Conservation (phyloP, 2,329 filamentous ascomycete genomes). For the Fusarium torreyae region DNA sequence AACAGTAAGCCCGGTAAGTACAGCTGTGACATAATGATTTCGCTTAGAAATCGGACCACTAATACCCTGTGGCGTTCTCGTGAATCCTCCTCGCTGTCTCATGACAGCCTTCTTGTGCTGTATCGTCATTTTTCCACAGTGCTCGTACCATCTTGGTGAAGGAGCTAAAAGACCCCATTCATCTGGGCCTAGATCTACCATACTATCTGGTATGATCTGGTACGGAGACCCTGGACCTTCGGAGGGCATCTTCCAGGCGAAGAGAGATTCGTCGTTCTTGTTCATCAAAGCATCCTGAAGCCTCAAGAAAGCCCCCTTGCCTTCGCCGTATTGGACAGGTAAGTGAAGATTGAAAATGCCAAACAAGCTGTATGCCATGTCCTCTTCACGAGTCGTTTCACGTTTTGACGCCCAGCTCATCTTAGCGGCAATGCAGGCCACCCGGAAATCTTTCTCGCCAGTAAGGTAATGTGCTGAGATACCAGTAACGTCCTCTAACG, state of each 20-base stretch:
- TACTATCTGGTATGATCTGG: conserved; percentile 1
- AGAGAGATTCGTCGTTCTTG: conserved; percentile 9
- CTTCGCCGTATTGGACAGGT: conserved; percentile 6
- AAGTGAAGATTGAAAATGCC: conserved; percentile 8
- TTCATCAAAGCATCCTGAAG: conserved; percentile 8
- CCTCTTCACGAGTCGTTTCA: conserved; percentile 4
- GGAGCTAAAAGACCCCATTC: conserved; percentile 10
- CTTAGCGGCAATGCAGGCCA: conserved; percentile 5
- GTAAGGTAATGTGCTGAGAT: conserved; percentile 9
- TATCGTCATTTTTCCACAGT: conserved; percentile 8
- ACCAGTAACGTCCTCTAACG: neutral
- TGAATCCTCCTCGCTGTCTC: conserved; percentile 8
- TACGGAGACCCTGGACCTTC: neutral
- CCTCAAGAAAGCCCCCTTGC: conserved; percentile 1
- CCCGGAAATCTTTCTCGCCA: neutral
- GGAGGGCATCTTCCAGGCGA: conserved; percentile 5
- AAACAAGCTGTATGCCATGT: conserved; percentile 8
- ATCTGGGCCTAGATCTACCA: conserved; percentile 1
- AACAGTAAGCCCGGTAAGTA: neutral
- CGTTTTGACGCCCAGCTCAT: conserved; percentile 13
- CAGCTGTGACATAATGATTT: neutral
- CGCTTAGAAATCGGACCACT: conserved; percentile 7
- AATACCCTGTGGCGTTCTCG: neutral
- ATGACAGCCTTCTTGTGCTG: conserved; percentile 7
- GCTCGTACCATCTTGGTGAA: conserved; percentile 2